Conservation (phyloP, 164 flowering plant species). For the Cinnamomum chago region DNA sequence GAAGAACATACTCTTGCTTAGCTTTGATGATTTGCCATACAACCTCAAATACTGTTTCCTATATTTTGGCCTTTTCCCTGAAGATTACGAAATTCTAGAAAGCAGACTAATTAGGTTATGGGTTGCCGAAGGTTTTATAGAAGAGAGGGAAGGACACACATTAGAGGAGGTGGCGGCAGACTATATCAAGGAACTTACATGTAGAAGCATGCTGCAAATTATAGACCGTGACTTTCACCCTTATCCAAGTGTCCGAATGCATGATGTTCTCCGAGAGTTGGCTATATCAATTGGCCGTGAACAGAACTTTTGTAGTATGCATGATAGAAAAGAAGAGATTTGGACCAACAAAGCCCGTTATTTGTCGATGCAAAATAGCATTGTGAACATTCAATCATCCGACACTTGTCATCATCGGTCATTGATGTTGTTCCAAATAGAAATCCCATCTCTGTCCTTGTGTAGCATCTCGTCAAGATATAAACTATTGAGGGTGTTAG, state of each 20-base stretch:
- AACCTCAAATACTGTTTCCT: slow-evolving; percentile 44
- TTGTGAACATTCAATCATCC: background rate
- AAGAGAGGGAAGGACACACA: slow-evolving; percentile 24
- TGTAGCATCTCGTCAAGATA: background rate
- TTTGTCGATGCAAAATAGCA: slow-evolving; percentile 3
- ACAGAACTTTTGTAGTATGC: background rate
- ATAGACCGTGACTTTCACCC: too few species aligned
- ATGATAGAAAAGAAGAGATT: background rate
- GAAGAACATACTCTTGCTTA: slow-evolving; percentile 35
- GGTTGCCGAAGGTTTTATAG: slow-evolving; percentile 49
- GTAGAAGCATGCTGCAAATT: slow-evolving; percentile 41
- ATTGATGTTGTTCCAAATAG: background rate
- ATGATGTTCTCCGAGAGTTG: background rate
- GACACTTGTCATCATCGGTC: background rate
- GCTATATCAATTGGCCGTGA: background rate
- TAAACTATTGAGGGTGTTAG: background rate
- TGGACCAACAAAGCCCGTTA: background rate
- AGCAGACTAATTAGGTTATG: slow-evolving; percentile 37
- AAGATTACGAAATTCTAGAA: slow-evolving; percentile 31
- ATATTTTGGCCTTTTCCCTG: slow-evolving; percentile 40
- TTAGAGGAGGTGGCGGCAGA: slow-evolving; percentile 34
- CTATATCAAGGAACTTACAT: slow-evolving; percentile 37
- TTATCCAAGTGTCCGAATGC: too few species aligned
- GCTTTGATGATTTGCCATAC: slow-evolving; percentile 47
- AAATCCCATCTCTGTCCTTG: background rate